Conservation (phyloP, 2,329 filamentous ascomycete species). For the Claviceps fusiformis region DNA sequence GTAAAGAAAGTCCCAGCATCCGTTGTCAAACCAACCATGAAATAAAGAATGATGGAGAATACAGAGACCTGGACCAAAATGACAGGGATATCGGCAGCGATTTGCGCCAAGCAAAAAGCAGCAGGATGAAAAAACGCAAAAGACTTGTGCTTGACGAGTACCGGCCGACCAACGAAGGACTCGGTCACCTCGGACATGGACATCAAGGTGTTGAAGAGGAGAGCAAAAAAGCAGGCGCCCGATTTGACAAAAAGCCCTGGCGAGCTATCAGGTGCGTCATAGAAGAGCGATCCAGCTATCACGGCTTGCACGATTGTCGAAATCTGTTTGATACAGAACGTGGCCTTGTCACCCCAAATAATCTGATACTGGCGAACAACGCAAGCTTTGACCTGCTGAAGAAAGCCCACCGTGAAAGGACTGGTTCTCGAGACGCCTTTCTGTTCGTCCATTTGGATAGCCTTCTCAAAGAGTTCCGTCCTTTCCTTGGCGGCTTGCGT, state of each 20-base stretch:
- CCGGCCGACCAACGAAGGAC: constrained; percentile 45
- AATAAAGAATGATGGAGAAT: constrained; percentile 48
- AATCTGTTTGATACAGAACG: constrained; percentile 48
- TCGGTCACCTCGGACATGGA: constrained; percentile 54
- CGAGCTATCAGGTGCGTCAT: constrained; percentile 43
- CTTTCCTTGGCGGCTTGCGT: constrained; percentile 31
- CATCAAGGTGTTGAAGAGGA: constrained; percentile 48
- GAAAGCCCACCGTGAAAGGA: constrained; percentile 41
- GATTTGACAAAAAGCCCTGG: constrained; percentile 50
- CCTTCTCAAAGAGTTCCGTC: constrained; percentile 40
- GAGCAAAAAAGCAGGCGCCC: constrained; percentile 50
- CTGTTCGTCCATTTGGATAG: constrained; percentile 40
- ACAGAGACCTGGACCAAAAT: constrained; percentile 42
- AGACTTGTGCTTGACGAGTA: constrained; percentile 43
- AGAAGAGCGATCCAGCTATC: constrained; percentile 54
- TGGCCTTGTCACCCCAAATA: constrained; percentile 49
- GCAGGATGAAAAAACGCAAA: constrained; percentile 46
- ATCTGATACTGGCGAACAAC: constrained; percentile 51
- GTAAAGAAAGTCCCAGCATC: constrained; percentile 46
- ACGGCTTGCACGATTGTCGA: constrained; percentile 45
- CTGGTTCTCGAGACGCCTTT: constrained; percentile 38
- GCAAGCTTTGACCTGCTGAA: constrained; percentile 40
- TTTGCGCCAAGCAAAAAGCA: constrained; percentile 44
- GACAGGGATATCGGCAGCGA: constrained; percentile 40
- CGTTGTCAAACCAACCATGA: constrained; percentile 44